phyloP scores from a whole-genome alignment of 164 flowering plant genomes.

The Macadamia tetraphylla region DNA sequence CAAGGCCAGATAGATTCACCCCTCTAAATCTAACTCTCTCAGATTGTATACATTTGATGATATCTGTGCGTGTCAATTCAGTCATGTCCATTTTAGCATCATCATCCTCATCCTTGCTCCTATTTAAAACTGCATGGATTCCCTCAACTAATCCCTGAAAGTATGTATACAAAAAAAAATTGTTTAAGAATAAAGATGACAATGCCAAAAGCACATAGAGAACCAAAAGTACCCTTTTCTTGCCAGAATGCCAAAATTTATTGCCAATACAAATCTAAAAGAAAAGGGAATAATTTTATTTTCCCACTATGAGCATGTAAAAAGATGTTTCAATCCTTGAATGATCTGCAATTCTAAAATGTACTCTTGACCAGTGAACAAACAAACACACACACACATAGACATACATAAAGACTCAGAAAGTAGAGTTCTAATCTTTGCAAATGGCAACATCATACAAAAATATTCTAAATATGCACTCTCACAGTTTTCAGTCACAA shows the following conservation, averaged over 20 bases:
- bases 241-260: background rate
- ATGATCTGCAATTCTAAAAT: too few relatives aligned
- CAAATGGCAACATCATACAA: too few relatives aligned
- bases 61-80: conserved; percentile 82
- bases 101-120: conserved; percentile 54
- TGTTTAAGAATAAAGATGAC: background rate
- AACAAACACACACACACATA: too few relatives aligned
- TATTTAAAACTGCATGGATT: conserved; percentile 34
- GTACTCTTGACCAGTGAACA: too few relatives aligned
- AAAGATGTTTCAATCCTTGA: too few relatives aligned
- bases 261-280: too few relatives aligned
- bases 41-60: conserved; percentile 91
- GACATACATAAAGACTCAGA: too few relatives aligned
- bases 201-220: background rate
- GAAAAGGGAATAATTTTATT: too few relatives aligned
- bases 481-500: too few relatives aligned
- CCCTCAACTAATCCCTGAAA: conserved; percentile 72
- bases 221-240: background rate
- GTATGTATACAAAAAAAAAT: background rate
- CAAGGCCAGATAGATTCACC: conserved; percentile 87
- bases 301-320: too few relatives aligned
- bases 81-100: conserved; percentile 26
- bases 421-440: too few relatives aligned
- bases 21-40: conserved; percentile 81
- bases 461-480: too few relatives aligned